These are phyloP conservation scores for Coemansia sp. DNA, from an alignment of 192 early-diverging fungal genomes.

Conservation along the genomic window DNA sequence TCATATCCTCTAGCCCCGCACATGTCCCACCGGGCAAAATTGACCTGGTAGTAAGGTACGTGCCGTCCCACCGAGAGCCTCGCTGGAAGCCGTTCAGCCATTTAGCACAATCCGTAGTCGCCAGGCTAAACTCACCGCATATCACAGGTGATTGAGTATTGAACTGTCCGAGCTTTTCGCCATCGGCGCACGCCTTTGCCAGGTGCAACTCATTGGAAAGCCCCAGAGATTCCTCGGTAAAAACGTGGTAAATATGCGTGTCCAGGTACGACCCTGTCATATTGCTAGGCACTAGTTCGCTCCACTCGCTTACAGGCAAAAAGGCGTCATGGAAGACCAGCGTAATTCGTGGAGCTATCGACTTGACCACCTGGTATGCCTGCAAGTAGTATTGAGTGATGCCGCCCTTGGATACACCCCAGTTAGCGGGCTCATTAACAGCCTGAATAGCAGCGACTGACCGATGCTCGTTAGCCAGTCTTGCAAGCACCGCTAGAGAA, in stretches of 20 bases:
- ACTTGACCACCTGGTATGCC: constrained; percentile 28
- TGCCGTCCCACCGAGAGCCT: constrained; percentile 66
- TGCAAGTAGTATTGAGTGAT: constrained; percentile 40
- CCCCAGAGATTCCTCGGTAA: constrained; percentile 27
- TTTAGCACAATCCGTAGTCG: constrained; percentile 68
- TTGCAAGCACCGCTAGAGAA: constrained; percentile 29
- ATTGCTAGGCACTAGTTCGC: constrained; percentile 25
- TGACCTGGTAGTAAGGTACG: constrained; percentile 23
- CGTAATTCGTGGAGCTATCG: constrained; percentile 29
- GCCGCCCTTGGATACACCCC: constrained; percentile 37
- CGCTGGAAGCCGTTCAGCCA: constrained; percentile 66
- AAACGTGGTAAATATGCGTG: constrained; percentile 56
- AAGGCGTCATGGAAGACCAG: constrained; percentile 52
- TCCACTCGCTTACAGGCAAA: constrained; percentile 41
- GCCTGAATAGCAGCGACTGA: constrained; percentile 40
- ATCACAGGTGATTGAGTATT: constrained; percentile 52
- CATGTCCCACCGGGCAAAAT: constrained; percentile 14
- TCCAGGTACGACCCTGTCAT: constrained; percentile 41
- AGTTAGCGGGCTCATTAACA: constrained; percentile 56
- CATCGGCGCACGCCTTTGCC: constrained; percentile 27
- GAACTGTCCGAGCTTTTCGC: constrained; percentile 33
- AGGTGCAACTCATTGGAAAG: constrained; percentile 31
- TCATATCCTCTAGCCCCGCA: constrained; percentile 23
- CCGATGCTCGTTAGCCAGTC: constrained; percentile 35
- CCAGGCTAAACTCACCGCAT: constrained; percentile 72